phyloP scores from a whole-genome alignment of 768 basidiomycete species.

The Suillus luteus region DNA sequence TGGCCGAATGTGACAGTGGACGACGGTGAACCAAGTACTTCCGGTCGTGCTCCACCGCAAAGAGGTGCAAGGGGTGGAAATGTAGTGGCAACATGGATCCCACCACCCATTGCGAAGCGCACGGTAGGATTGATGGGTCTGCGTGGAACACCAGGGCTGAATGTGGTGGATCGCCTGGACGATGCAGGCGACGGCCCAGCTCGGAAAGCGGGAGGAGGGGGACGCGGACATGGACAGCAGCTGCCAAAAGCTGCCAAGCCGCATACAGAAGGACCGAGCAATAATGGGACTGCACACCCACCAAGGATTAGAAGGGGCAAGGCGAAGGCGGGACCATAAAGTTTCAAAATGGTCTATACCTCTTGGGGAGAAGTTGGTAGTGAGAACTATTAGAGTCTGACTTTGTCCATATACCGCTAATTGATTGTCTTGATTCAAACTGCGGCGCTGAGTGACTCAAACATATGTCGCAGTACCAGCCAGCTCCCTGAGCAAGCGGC shows the following conservation, averaged over 20 bases:
- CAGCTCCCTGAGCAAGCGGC: neutral
- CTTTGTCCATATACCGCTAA: neutral
- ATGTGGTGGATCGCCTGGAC: conserved; percentile 6
- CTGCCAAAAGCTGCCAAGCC: neutral
- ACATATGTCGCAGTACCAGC: neutral
- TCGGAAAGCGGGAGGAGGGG: conserved; percentile 1
- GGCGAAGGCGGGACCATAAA: neutral
- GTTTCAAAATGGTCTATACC: neutral
- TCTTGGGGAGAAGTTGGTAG: neutral
- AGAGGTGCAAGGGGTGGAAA: neutral
- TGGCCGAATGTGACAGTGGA: neutral
- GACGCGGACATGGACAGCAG: neutral
- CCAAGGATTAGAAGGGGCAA: neutral
- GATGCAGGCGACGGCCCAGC: neutral
- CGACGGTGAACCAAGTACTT: neutral
- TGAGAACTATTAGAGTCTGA: neutral
- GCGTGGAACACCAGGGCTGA: conserved; percentile 31
- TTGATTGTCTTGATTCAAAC: neutral
- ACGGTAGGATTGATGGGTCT: conserved; percentile 53
- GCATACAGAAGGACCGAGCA: neutral
- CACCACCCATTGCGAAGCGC: conserved; percentile 41
- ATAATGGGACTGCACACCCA: neutral
- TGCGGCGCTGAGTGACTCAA: neutral
- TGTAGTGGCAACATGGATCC: neutral
- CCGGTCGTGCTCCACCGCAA: neutral